Percentiles rank a stretch among this genome's conserved stretches.
Evolutionary conservation across 2,329 filamentous ascomycete species (phyloP).

Genomic region (Rhynchosporium agropyri): DNA sequence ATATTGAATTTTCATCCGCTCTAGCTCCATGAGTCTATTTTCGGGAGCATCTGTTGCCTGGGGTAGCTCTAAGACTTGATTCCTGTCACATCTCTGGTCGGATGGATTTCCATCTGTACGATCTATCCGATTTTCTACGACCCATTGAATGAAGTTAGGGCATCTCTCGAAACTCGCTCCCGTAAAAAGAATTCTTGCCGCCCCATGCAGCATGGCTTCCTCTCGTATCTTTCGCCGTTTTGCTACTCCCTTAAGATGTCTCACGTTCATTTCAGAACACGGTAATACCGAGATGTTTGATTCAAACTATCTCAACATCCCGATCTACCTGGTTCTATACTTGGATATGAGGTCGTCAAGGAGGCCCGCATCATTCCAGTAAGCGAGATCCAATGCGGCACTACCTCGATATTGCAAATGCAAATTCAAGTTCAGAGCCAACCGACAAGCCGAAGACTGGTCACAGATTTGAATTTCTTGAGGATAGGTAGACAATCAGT

Average conservation of each 20-base stretch:
- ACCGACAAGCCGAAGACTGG: conserved; percentile 28
- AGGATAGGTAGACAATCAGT: conserved; percentile 18
- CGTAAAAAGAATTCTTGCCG: conserved; percentile 58
- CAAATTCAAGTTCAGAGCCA: conserved; percentile 32
- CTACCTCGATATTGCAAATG: conserved; percentile 44
- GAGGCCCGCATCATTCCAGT: conserved; percentile 48
- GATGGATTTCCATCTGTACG: conserved; percentile 61
- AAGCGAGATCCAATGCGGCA: conserved; percentile 44
- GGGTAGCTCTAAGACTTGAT: conserved; percentile 68
- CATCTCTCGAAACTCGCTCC: conserved; percentile 54
- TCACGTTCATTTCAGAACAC: conserved; percentile 60
- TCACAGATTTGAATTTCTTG: conserved; percentile 36
- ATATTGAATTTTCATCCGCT: conserved; percentile 52
- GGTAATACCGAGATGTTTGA: conserved; percentile 61
- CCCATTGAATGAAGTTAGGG: conserved; percentile 57
- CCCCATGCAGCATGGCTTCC: conserved; percentile 59
- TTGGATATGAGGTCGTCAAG: conserved; percentile 58
- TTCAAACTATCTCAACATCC: conserved; percentile 66
- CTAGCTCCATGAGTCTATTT: conserved; percentile 69
- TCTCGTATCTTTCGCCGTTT: conserved; percentile 53
- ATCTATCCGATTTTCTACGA: conserved; percentile 62
- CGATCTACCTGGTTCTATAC: conserved; percentile 57
- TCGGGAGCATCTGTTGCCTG: conserved; percentile 61
- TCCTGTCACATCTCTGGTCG: conserved; percentile 64
- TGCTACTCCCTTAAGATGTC: conserved; percentile 64